Conservation (phyloP, 805 yeast species). For the Brettanomyces bruxellensis region DNA sequence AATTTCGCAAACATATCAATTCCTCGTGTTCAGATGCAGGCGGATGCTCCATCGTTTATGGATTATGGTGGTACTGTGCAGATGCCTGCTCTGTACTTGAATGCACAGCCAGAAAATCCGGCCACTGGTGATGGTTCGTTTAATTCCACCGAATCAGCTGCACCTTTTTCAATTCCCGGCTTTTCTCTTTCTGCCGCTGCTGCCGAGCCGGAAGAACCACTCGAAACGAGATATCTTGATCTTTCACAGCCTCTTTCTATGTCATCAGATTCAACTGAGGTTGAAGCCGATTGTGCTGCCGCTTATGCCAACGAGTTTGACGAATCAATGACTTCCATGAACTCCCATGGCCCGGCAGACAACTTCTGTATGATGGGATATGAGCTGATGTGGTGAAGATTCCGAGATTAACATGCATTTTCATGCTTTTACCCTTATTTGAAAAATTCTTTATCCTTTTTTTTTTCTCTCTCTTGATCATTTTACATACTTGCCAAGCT, state of each 20-base stretch:
- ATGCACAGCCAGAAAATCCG: not conserved
- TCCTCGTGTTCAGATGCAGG: no score
- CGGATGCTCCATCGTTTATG: not conserved
- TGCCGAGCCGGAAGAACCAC: not conserved
- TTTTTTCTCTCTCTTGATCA: no score
- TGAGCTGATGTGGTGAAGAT: not conserved
- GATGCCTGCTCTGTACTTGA: not conserved
- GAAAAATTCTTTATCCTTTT: no score
- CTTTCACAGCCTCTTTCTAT: not conserved
- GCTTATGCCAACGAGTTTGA: no score
- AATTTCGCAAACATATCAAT: no score
- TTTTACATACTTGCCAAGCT: no score
- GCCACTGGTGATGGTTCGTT: not conserved
- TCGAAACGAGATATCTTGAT: not conserved
- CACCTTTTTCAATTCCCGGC: not conserved
- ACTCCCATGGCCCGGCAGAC: no score
- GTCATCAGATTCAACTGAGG: conserved; percentile 1
- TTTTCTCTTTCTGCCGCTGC: not conserved
- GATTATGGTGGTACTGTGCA: not conserved
- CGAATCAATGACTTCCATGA: no score
- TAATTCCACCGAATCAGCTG: not conserved
- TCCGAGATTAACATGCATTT: no score
- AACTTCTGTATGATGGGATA: no score
- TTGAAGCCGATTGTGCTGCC: not conserved
- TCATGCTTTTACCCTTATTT: no score